These are phyloP conservation scores for Blastosporella zonata DNA, from an alignment of 1,284 basidiomycete genomes.

Conservation along the genomic window DNA sequence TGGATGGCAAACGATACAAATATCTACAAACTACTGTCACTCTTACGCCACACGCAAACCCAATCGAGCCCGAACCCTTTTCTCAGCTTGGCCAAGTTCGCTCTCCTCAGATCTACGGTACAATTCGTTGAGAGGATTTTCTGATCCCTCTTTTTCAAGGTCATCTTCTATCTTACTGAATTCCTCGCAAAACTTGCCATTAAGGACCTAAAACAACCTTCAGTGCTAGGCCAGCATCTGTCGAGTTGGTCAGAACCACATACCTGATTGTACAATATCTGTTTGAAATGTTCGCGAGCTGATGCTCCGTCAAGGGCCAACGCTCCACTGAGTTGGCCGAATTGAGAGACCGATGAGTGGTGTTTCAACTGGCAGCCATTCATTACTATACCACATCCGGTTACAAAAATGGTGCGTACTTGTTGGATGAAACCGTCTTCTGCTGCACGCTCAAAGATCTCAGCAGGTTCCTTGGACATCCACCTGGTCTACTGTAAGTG, in stretches of 20 bases:
- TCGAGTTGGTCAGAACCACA: constrained; percentile 2
- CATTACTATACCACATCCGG: constrained; percentile 1
- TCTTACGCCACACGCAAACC: constrained; percentile 27
- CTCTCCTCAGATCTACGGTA: constrained; percentile 50
- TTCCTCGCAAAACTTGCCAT: constrained; percentile 56
- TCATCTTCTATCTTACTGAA: constrained; percentile 56
- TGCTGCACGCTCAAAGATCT: constrained; percentile 65
- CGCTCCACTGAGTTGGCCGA: constrained; percentile 57
- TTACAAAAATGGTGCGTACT: constrained; percentile 26
- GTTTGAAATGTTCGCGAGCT: constrained; percentile 50
- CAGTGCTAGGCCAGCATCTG: background rate
- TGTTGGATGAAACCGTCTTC: constrained; percentile 64
- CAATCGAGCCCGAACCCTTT: constrained; percentile 50
- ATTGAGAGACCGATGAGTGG: constrained; percentile 62
- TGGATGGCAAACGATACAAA: constrained; percentile 11
- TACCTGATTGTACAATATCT: constrained; percentile 58
- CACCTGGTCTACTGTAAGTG: constrained; percentile 40
- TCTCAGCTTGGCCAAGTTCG: constrained; percentile 58
- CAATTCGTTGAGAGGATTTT: constrained; percentile 54
- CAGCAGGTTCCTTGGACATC: constrained; percentile 74
- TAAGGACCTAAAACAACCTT: constrained; percentile 41
- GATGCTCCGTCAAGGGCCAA: constrained; percentile 51
- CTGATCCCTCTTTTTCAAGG: constrained; percentile 55
- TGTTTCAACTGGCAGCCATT: constrained; percentile 53
- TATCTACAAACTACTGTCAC: constrained; percentile 14